Percentiles rank a stretch among this genome's conserved stretches.
Evolutionary conservation across 192 early-diverging fungal genomes (phyloP).

Genomic region (Gamsiella multidivaricata): DNA sequence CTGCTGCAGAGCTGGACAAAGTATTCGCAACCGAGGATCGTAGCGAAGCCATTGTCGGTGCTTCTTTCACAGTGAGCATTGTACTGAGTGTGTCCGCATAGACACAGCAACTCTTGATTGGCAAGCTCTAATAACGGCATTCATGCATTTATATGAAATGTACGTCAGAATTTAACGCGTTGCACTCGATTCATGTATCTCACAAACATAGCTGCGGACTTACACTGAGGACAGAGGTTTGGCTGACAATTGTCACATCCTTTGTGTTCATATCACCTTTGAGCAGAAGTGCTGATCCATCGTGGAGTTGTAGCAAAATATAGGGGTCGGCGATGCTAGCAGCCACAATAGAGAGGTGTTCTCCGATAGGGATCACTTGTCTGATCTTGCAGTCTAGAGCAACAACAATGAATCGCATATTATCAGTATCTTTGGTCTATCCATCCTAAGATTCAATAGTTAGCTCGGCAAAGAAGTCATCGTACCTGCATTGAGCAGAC

Average conservation of each 20-base stretch:
- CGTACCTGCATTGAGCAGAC: slow-evolving; percentile 75
- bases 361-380: slow-evolving; percentile 62
- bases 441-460: background rate
- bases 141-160: too few relatives aligned
- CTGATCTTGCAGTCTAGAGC: slow-evolving; percentile 62
- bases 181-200: too few relatives aligned
- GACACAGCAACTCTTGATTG: slow-evolving; percentile 48
- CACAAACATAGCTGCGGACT: too few relatives aligned
- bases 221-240: slow-evolving; percentile 59
- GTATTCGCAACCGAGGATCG: slow-evolving; percentile 13
- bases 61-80: slow-evolving; percentile 40
- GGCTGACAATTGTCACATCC: slow-evolving; percentile 45
- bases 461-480: background rate
- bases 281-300: slow-evolving; percentile 70
- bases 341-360: slow-evolving; percentile 67
- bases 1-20: background rate
- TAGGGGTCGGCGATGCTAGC: slow-evolving; percentile 86
- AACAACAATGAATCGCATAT: background rate
- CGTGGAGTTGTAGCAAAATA: slow-evolving; percentile 75
- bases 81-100: slow-evolving; percentile 33
- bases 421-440: background rate
- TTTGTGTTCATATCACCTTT: slow-evolving; percentile 66
- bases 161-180: too few relatives aligned
- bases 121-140: slow-evolving; percentile 29
- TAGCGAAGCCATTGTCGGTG: slow-evolving; percentile 44